A percentile compares a stretch with the other conserved stretches of the same genome.
These are phyloP conservation scores for Scedosporium apiospermum DNA, from an alignment of 2,329 filamentous ascomycete species.

Conservation along the genomic window DNA sequence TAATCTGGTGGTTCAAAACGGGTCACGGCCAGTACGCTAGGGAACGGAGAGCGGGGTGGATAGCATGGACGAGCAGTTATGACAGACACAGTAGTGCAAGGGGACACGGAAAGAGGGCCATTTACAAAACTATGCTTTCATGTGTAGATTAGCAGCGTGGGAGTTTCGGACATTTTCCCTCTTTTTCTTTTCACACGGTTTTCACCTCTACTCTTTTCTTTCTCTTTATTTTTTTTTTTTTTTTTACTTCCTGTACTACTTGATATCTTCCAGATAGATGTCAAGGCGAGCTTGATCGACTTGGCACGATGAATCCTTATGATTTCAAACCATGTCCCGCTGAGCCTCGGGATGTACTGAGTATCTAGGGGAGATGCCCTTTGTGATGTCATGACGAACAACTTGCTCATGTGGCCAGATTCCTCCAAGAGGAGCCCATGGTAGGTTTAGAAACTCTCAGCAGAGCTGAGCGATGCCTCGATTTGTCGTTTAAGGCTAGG, in stretches of 20 bases:
- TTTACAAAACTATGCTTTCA: conserved; percentile 1
- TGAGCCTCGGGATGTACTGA: too few species aligned
- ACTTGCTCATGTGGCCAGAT: too few species aligned
- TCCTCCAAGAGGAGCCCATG: too few species aligned
- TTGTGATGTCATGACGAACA: too few species aligned
- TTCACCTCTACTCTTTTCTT: background rate
- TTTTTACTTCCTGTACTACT: background rate
- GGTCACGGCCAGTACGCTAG: background rate
- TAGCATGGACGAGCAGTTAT: background rate
- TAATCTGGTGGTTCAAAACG: background rate
- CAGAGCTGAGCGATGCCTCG: too few species aligned
- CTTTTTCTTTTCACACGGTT: background rate
- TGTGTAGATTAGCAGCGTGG: background rate
- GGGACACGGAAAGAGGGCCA: background rate
- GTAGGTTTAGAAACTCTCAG: too few species aligned
- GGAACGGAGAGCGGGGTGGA: background rate
- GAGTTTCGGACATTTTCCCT: background rate
- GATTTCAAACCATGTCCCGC: too few species aligned
- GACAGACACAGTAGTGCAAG: background rate
- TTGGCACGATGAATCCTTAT: too few species aligned
- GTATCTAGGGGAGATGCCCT: background rate
- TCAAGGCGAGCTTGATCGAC: background rate
- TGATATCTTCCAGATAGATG: background rate
- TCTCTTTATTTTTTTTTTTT: background rate
- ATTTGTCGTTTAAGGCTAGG: too few species aligned